These are phyloP conservation scores for Diaporthe aspalathi DNA, from an alignment of 2,329 filamentous ascomycete genomes.

Conservation along the genomic window DNA sequence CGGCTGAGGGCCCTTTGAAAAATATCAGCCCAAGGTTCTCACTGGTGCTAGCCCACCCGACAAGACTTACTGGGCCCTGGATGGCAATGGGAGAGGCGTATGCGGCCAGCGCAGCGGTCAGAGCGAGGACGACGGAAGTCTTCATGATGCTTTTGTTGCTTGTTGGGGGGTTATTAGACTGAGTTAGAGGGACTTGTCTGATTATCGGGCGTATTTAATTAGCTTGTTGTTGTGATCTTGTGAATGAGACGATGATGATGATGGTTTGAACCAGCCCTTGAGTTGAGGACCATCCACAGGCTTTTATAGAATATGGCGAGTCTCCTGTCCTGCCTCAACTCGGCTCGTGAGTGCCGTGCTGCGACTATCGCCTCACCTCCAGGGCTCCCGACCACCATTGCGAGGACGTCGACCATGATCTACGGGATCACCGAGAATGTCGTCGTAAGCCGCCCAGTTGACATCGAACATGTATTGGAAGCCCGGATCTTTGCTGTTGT, in stretches of 20 bases:
- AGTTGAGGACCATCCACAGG: not conserved
- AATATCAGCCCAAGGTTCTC: not conserved
- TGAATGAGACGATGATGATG: not conserved
- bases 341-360: not conserved
- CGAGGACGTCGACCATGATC: constrained; percentile 10
- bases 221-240: not conserved
- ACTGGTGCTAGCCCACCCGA: not conserved
- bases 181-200: not conserved
- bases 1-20: constrained; percentile 4
- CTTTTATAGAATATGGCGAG: constrained; percentile 1
- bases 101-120: constrained; percentile 15
- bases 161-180: not conserved
- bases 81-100: constrained; percentile 5
- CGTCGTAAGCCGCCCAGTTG: constrained; percentile 19
- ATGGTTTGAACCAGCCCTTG: not conserved
- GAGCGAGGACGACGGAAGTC: constrained; percentile 17
- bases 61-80: constrained; percentile 4
- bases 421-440: constrained; percentile 14
- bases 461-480: not conserved
- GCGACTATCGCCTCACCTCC: not conserved
- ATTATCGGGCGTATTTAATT: not conserved
- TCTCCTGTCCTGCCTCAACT: not conserved
- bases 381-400: no score
- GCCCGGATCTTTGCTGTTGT: not conserved
- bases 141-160: constrained; percentile 12